Evolutionary conservation across 441 rosid genomes (phyloP).

Genomic region (Raphanus hybrid): DNA sequence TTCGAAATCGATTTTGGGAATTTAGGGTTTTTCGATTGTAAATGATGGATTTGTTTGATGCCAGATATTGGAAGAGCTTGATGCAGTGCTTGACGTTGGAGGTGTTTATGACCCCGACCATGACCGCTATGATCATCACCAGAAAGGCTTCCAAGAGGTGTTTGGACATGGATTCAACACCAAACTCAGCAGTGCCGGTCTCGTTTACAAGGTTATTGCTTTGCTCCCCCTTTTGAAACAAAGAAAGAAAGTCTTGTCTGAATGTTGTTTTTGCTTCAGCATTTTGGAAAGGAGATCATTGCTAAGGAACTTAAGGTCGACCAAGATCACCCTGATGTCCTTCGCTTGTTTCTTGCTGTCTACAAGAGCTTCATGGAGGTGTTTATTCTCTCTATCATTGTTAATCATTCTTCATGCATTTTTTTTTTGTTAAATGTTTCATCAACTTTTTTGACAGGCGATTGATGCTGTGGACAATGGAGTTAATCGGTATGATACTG

Average conservation of each 20-base stretch:
- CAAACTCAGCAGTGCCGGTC: constrained; percentile 96
- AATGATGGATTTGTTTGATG: no score
- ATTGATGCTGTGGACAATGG: constrained; percentile 94
- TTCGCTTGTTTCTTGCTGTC: constrained; percentile 71
- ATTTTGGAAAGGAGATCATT: constrained; percentile 30
- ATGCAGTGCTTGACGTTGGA: constrained; percentile 97
- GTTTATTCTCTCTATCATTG: neutral
- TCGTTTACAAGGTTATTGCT: constrained; percentile 67
- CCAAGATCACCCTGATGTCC: constrained; percentile 82
- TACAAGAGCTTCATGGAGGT: constrained; percentile 96
- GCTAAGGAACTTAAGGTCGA: constrained; percentile 68
- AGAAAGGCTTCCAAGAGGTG: constrained; percentile 73
- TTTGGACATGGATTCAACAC: constrained; percentile 91
- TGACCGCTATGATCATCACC: constrained; percentile 91
- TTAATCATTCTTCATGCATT: neutral
- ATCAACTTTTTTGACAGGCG: constrained; percentile 47
- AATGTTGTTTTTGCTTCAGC: constrained; percentile 51
- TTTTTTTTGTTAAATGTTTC: neutral
- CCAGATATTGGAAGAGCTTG: constrained; percentile 84
- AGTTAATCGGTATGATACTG: constrained; percentile 77
- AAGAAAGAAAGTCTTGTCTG: neutral
- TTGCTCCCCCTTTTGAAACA: neutral
- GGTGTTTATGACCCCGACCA: constrained; percentile 81
- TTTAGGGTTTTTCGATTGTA: neutral
- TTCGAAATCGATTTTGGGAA: neutral